phyloP scores from a whole-genome alignment of 257 asterid species.

The Gardenia jasminoides region DNA sequence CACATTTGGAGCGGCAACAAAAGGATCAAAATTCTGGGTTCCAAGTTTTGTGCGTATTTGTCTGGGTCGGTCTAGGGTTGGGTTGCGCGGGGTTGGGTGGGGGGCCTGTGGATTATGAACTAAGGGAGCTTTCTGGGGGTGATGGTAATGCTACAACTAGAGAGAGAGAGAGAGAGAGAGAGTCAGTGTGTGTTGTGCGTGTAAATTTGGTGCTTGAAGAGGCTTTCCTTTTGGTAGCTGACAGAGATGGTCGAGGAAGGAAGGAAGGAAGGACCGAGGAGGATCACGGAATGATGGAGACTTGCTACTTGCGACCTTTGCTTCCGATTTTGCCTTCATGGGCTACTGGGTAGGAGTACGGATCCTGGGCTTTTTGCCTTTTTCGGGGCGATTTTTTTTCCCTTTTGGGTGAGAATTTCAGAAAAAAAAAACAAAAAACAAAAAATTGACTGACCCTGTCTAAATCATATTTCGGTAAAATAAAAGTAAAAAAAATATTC shows the following conservation, averaged over 20 bases:
- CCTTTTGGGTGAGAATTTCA: too few relatives aligned
- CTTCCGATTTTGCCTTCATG: background rate
- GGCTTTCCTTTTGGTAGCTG: constrained; percentile 18
- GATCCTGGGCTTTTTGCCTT: background rate
- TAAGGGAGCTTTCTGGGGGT: constrained; percentile 11
- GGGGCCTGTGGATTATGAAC: constrained; percentile 13
- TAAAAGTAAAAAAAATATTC: too few relatives aligned
- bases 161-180: background rate
- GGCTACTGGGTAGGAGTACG: background rate
- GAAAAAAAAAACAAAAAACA: too few relatives aligned
- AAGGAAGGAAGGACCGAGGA: constrained; percentile 1
- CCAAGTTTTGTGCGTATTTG: background rate
- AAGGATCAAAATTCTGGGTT: background rate
- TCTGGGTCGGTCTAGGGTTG: background rate
- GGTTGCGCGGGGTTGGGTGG: background rate
- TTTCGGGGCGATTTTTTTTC: background rate
- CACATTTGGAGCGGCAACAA: constrained; percentile 7
- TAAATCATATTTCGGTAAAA: too few relatives aligned
- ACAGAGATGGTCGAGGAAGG: constrained; percentile 14
- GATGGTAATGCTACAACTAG: constrained; percentile 22
- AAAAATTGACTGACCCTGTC: too few relatives aligned
- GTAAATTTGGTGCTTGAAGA: background rate
- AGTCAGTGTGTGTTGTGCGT: background rate
- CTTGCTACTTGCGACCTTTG: constrained; percentile 3
- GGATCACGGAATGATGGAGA: constrained; percentile 8